Evolutionary conservation across 306 rosid species (phyloP), one percentile per base, ranked within the genome.

Genomic region (Canavalia gladiata): DNA sequence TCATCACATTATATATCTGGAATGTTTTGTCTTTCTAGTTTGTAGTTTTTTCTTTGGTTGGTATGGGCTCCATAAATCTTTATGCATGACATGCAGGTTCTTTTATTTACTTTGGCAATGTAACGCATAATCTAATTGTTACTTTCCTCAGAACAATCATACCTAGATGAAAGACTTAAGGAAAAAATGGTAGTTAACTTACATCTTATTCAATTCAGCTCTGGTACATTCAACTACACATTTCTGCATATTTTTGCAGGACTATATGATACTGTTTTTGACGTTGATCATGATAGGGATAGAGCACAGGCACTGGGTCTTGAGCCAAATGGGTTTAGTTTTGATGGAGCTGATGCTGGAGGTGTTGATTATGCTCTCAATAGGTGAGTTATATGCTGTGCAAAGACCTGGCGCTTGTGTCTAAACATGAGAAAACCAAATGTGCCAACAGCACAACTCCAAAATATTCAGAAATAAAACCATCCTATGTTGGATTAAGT

Each of bases 361-460:
- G 94, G 96, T 63, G 93, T 94, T 74, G 96, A 94, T 59, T 88
- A 87, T 87, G 97, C 96, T 81, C 94, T 92, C 43, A 89, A 94
- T 71, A 90, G 97, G 97, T 92, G 66, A 82, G 88, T 76, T 72
- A 50, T 66, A 72, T 76, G 50, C 43, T 62, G 34, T 68, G n/a
- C 34, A 39, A 25, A 7, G 37, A 68, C 49, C 29, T 31, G 30
- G 54, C 18, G 60, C 25, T 28, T 70, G 58, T 68, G 11, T 83
- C 4, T 65, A 3, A 63, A 47, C 63, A 33, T 10, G 67, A 45
- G 31, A 56, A 82, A 76, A 50, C 30, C 57, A 54, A 8, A 59
- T 45, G 5, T 69, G 39, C 68, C 57, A 69, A 42, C 42, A 35
- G 1, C 11, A 8, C 28, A 77, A 69, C 68, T 71, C 47, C 57